phyloP scores from a whole-genome alignment of 2,329 filamentous ascomycete species.

The Aspergillus sp. region DNA sequence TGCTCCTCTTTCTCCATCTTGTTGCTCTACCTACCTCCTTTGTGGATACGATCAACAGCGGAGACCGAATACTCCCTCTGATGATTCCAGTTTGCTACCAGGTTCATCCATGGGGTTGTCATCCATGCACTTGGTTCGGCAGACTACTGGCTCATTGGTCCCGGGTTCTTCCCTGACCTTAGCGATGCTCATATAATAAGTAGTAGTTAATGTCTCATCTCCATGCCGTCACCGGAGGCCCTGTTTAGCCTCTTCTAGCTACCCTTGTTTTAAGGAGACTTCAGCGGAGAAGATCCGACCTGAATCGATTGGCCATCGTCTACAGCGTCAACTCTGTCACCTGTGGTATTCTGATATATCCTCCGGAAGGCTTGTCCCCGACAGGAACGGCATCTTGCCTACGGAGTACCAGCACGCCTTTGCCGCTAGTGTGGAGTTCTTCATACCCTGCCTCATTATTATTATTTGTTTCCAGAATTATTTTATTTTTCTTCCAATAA shows the following conservation, averaged over 20 bases:
- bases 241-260: conserved; percentile 16
- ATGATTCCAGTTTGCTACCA: conserved; percentile 12
- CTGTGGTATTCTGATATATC: conserved; percentile 4
- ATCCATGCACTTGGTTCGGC: conserved; percentile 1
- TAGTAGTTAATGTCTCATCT: conserved; percentile 14
- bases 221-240: conserved; percentile 10
- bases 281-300: conserved; percentile 7
- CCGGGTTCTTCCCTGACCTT: conserved; percentile 8
- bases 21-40: conserved; percentile 16
- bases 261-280: conserved; percentile 12
- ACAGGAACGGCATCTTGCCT: conserved; percentile 15
- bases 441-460: conserved; percentile 7
- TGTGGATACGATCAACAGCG: conserved; percentile 19
- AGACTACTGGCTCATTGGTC: conserved; percentile 1
- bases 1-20: background rate
- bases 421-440: conserved; percentile 15
- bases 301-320: conserved; percentile 10
- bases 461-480: background rate
- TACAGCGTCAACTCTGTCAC: conserved; percentile 1
- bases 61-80: conserved; percentile 13
- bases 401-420: conserved; percentile 2
- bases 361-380: conserved; percentile 14
- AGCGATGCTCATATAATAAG: conserved; percentile 1
- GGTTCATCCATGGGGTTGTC: conserved; percentile 16
- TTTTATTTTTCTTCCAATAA: background rate